Percentiles rank a stretch among this genome's conserved stretches.
Evolutionary conservation across 1,139 yeast species (phyloP).

Genomic region (Debaryomyces psychrophilus): DNA sequence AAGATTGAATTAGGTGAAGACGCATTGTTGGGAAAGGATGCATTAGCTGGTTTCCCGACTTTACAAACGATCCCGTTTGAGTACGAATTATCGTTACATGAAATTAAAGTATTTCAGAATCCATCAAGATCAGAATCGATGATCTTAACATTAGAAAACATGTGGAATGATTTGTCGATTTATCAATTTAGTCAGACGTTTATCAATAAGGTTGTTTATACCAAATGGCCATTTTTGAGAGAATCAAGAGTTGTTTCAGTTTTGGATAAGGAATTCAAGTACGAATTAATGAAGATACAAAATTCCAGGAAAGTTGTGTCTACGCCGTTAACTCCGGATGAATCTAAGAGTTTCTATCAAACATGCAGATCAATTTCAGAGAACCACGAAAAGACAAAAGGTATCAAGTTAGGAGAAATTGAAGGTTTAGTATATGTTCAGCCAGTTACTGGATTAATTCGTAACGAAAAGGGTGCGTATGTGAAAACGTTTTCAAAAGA

Average conservation of each 20-base stretch:
- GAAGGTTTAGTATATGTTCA: conserved; percentile 66
- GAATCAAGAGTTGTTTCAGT: conserved; percentile 77
- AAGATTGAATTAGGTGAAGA: conserved; percentile 67
- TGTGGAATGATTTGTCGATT: conserved; percentile 49
- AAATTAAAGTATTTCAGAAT: conserved; percentile 79
- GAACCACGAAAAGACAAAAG: conserved; percentile 52
- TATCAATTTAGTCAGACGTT: conserved; percentile 64
- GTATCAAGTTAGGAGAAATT: conserved; percentile 58
- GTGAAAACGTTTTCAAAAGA: conserved; percentile 64
- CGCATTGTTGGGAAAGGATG: conserved; percentile 67
- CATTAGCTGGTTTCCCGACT: conserved; percentile 91
- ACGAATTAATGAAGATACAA: conserved; percentile 43
- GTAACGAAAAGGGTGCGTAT: conserved; percentile 74
- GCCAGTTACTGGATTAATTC: conserved; percentile 77
- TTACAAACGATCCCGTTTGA: conserved; percentile 69
- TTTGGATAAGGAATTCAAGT: conserved; percentile 53
- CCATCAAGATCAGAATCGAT: conserved; percentile 85
- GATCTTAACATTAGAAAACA: conserved; percentile 62
- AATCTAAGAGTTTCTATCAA: conserved; percentile 42
- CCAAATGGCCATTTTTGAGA: conserved; percentile 86
- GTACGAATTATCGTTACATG: conserved; percentile 54
- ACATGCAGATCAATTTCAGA: conserved; percentile 35
- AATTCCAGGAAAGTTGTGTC: conserved; percentile 39
- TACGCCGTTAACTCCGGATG: conserved; percentile 45
- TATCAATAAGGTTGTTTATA: conserved; percentile 64